Conservation (phyloP, 768 basidiomycete genomes). For the Hypsizygus marmoreus region DNA sequence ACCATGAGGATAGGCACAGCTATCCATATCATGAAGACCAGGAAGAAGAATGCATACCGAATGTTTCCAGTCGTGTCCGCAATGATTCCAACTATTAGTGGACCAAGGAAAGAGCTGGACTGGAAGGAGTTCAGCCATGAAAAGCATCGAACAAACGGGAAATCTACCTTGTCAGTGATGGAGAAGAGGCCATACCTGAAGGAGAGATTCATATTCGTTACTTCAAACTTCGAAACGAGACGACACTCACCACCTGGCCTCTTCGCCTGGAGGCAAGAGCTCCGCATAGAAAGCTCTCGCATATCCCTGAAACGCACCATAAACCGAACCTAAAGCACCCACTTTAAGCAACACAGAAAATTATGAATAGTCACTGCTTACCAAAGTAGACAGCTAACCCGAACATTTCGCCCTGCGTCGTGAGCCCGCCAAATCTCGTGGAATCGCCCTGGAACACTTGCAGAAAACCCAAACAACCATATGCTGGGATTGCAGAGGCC, state of each 20-base stretch:
- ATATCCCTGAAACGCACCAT: slow-evolving; percentile 91
- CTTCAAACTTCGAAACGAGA: neutral
- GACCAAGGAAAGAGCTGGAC: slow-evolving; percentile 92
- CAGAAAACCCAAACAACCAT: slow-evolving; percentile 83
- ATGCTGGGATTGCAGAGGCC: slow-evolving; percentile 70
- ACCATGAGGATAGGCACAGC: slow-evolving; percentile 75
- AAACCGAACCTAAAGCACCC: slow-evolving; percentile 55
- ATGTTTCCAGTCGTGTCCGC: slow-evolving; percentile 91
- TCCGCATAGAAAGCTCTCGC: slow-evolving; percentile 87
- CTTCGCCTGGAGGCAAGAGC: slow-evolving; percentile 83
- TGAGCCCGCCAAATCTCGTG: slow-evolving; percentile 69
- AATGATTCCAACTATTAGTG: slow-evolving; percentile 84
- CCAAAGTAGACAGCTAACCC: slow-evolving; percentile 82
- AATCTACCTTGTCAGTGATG: slow-evolving; percentile 82
- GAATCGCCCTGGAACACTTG: slow-evolving; percentile 43
- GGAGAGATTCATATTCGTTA: neutral
- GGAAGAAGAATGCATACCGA: slow-evolving; percentile 87
- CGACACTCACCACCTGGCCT: slow-evolving; percentile 75
- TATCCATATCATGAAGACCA: slow-evolving; percentile 77
- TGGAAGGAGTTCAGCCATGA: slow-evolving; percentile 29
- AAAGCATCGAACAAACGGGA: slow-evolving; percentile 1
- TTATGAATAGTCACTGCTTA: slow-evolving; percentile 29
- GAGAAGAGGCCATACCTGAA: slow-evolving; percentile 74
- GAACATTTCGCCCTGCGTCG: slow-evolving; percentile 84
- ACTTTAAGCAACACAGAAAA: neutral